phyloP scores from a whole-genome alignment of 2,329 filamentous ascomycete species.

The Cladosporium sp. region DNA sequence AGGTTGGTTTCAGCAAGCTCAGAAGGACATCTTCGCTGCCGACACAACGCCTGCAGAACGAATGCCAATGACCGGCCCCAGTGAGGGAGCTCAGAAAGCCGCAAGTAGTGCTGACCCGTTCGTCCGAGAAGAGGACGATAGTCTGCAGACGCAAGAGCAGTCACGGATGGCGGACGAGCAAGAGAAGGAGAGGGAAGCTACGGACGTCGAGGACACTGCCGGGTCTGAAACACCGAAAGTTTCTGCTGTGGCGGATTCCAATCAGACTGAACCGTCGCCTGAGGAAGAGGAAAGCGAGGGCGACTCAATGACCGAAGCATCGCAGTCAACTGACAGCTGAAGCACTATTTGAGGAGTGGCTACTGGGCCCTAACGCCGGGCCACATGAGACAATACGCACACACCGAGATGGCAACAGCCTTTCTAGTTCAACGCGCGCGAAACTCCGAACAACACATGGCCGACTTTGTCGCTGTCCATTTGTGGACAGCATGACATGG shows the following conservation, averaged over 20 bases:
- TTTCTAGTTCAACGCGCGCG: no score
- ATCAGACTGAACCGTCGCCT: neutral
- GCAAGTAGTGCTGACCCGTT: conserved; percentile 36
- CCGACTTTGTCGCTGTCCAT: neutral
- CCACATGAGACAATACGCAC: neutral
- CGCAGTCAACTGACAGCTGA: neutral
- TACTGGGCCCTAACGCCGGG: neutral
- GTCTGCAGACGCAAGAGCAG: conserved; percentile 37
- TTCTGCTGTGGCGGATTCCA: neutral
- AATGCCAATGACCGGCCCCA: conserved; percentile 25
- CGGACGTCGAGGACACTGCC: neutral
- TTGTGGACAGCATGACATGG: neutral
- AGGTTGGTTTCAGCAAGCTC: conserved; percentile 70
- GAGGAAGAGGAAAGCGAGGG: neutral
- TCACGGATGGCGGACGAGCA: conserved; percentile 31
- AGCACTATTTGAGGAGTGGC: neutral
- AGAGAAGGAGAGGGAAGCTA: conserved; percentile 18
- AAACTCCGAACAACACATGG: no score
- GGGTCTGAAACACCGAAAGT: neutral
- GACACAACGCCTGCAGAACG: conserved; percentile 37
- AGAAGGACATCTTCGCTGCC: conserved; percentile 40
- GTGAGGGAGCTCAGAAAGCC: conserved; percentile 34
- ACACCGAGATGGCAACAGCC: neutral
- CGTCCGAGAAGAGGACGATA: conserved; percentile 35
- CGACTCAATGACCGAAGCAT: neutral